phyloP scores from a whole-genome alignment of 805 yeast genomes.

The Barnettozyma populi region DNA sequence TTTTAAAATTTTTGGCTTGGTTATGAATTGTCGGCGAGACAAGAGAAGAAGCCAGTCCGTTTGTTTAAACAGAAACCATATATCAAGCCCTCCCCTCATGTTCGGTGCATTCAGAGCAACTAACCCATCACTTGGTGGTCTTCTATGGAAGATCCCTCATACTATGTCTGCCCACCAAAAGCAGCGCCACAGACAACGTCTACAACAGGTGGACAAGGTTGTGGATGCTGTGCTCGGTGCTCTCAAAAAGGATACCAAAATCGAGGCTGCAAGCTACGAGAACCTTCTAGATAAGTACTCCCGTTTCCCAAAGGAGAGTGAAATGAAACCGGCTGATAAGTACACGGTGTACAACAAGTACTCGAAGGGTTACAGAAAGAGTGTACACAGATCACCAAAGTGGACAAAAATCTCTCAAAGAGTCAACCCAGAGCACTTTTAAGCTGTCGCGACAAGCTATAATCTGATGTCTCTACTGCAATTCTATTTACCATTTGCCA shows the following conservation, averaged over 20 bases:
- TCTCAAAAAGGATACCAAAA: constrained; percentile 25
- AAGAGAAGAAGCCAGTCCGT: not conserved
- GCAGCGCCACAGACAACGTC: constrained; percentile 75
- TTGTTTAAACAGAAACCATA: not conserved
- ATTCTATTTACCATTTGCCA: not conserved
- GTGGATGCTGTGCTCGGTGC: constrained; percentile 59
- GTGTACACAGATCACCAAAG: constrained; percentile 81
- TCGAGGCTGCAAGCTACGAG: constrained; percentile 5
- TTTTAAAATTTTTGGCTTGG: not conserved
- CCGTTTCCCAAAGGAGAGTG: constrained; percentile 70
- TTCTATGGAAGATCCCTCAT: constrained; percentile 76
- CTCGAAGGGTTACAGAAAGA: constrained; percentile 76
- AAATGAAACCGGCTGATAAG: constrained; percentile 79
- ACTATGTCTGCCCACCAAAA: constrained; percentile 78
- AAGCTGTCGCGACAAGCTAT: not conserved
- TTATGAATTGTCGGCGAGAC: not conserved
- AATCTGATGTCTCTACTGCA: not conserved
- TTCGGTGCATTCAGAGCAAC: constrained; percentile 71
- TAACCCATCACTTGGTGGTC: constrained; percentile 58
- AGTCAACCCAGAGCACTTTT: constrained; percentile 54
- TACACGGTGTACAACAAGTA: constrained; percentile 80
- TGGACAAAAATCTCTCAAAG: constrained; percentile 86
- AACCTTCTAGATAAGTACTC: constrained; percentile 27
- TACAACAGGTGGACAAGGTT: constrained; percentile 75
- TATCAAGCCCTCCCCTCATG: constrained; percentile 27